Evolutionary conservation across 164 flowering plant species (phyloP), one percentile per base, ranked within the genome.

Genomic region (Amborella trichopoda): DNA sequence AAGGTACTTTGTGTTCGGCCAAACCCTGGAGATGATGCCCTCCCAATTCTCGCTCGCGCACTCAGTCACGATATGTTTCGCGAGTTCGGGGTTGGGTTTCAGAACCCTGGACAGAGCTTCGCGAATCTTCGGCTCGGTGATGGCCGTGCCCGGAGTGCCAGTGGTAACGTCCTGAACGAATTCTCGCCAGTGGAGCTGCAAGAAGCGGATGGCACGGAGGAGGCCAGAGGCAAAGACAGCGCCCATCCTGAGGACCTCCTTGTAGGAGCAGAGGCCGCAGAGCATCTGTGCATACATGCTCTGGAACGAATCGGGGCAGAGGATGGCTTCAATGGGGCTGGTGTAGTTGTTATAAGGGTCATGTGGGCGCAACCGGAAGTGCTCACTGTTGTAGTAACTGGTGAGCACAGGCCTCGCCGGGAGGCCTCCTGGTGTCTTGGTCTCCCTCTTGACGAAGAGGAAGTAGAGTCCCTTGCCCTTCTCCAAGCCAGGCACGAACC

Each of bases 211-310:
- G 54, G 72, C 76, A 6, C 70, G 58, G 48, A 68, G 63, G 36
- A 71, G 64, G 30, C 70, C 70, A 2, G 76, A 68, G 57, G 73
- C 76, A 44, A 71, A 71, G 16, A 64, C 67, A 14, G 76, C 70
- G 16, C 72, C 72, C 8, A 71, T 53, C 2, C 76, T 69, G 50
- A 65, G 66, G 46, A 71, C 76, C 6, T 56, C 55, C 1, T 43
- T 22, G 30, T 64, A 64, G 13, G 65, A 57, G 54, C 59, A 44
- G 49, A 71, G 68, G 45, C 72, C 76, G 51, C 72, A 65, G 44
- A 71, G 65, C 76, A 71, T 59, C 45, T 68, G 76, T 48, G 70
- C 16, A 51, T 71, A 71, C 72, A 71, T 71, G 73, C 70, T 61
- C 26, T 71, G 76, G 61, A 65, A 71, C 1, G 68, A 60, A 50